Evolutionary conservation across 1,284 basidiomycete genomes (phyloP).

Genomic region (Prillingera fragicola): DNA sequence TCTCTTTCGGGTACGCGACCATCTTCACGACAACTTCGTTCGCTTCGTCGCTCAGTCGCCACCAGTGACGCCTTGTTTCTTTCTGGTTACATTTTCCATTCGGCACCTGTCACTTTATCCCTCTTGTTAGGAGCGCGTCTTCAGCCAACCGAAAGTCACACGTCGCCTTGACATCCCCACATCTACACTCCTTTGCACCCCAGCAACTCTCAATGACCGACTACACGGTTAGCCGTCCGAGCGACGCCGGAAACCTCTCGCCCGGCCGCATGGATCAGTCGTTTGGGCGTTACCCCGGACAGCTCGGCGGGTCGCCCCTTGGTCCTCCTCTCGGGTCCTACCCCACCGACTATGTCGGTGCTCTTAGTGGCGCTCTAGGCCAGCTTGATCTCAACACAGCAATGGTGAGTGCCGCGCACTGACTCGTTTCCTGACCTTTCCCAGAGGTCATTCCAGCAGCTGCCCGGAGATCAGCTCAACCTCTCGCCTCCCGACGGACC

Average conservation of each 20-base stretch:
- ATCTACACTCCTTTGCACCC: background rate
- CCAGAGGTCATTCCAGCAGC: constrained; percentile 15
- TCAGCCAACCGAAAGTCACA: too few species aligned
- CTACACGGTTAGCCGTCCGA: constrained; percentile 16
- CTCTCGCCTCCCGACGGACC: constrained; percentile 8
- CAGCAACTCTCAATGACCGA: constrained; percentile 11
- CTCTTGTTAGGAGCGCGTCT: too few species aligned
- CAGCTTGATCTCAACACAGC: constrained; percentile 13
- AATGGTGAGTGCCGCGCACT: constrained; percentile 17
- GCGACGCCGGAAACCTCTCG: constrained; percentile 13
- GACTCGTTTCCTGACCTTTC: background rate
- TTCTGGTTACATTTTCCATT: background rate
- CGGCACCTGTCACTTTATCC: too few species aligned
- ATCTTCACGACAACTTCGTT: background rate
- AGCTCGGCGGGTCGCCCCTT: constrained; percentile 2
- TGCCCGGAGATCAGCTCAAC: constrained; percentile 6
- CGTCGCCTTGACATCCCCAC: background rate
- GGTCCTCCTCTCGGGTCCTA: constrained; percentile 1
- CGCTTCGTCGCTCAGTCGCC: background rate
- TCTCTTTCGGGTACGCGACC: background rate
- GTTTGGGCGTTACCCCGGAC: constrained; percentile 11
- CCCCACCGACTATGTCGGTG: constrained; percentile 15
- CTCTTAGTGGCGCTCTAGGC: constrained; percentile 15
- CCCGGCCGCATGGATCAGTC: constrained; percentile 11
- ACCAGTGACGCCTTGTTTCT: background rate